These are phyloP conservation scores for Populus ilicifolia DNA, from an alignment of 345 rosid genomes.

Conservation along the genomic window DNA sequence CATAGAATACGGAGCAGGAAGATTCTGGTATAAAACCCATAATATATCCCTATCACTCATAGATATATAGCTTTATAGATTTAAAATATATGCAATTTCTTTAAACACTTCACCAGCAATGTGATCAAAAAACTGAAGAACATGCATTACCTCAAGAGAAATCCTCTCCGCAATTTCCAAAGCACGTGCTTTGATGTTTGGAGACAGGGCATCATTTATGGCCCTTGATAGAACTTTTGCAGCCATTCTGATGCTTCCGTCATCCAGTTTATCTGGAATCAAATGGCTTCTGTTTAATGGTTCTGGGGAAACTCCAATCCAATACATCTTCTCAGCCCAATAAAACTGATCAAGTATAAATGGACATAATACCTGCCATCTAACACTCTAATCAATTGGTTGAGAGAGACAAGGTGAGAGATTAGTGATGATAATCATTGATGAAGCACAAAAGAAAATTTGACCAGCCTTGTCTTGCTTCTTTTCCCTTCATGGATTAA, in stretches of 20 bases:
- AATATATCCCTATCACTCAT: no score
- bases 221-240: conserved; percentile 51
- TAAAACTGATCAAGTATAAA: conserved; percentile 90
- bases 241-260: conserved; percentile 37
- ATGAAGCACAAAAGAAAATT: no score
- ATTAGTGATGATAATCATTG: not conserved
- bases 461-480: no score
- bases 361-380: conserved; percentile 72
- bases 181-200: conserved; percentile 47
- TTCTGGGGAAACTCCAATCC: conserved; percentile 87
- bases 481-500: no score
- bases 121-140: not conserved
- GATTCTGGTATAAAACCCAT: no score
- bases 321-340: conserved; percentile 89
- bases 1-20: no score
- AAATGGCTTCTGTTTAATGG: conserved; percentile 59
- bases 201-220: conserved; percentile 51
- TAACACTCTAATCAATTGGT: not conserved
- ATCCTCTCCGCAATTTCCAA: conserved; percentile 46
- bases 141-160: conserved; percentile 56
- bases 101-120: not conserved
- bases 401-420: not conserved
- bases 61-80: no score
- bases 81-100: not conserved
- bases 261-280: conserved; percentile 42